These are phyloP conservation scores for Paradendryphiella salina DNA, from an alignment of 2,329 filamentous ascomycete species.

Conservation along the genomic window DNA sequence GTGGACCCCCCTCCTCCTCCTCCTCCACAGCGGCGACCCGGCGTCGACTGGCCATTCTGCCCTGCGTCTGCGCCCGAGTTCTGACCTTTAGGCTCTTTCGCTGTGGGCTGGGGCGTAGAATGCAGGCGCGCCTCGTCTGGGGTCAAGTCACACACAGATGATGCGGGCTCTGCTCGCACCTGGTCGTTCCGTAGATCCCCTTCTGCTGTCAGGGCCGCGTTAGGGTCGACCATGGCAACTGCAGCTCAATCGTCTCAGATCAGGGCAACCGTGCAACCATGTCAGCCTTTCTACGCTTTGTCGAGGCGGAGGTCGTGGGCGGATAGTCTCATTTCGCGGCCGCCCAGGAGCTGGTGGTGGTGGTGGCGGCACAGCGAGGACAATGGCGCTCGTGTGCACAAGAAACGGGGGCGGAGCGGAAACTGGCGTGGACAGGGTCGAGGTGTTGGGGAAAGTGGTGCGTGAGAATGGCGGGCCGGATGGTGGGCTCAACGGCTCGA, in stretches of 20 bases:
- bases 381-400: conserved; percentile 4
- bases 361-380: conserved; percentile 1
- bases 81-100: background rate
- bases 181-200: conserved; percentile 17
- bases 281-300: conserved; percentile 23
- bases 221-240: conserved; percentile 38
- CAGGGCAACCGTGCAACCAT: conserved; percentile 40
- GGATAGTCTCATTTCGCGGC: conserved; percentile 38
- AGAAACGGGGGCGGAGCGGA: background rate
- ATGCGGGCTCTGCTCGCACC: conserved; percentile 27
- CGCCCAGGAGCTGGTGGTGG: conserved; percentile 6
- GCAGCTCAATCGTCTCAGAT: conserved; percentile 34
- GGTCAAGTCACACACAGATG: conserved; percentile 34
- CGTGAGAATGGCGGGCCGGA: conserved; percentile 1
- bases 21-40: conserved; percentile 11
- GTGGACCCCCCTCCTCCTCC: background rate
- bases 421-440: background rate
- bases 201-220: conserved; percentile 30
- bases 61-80: background rate
- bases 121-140: conserved; percentile 14
- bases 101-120: background rate
- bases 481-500: conserved; percentile 18
- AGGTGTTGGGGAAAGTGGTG: background rate
- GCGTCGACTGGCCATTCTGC: conserved; percentile 11
- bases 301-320: conserved; percentile 18